These are phyloP conservation scores for Taiozyma onychis DNA, from an alignment of 1,139 yeast species.

Conservation along the genomic window DNA sequence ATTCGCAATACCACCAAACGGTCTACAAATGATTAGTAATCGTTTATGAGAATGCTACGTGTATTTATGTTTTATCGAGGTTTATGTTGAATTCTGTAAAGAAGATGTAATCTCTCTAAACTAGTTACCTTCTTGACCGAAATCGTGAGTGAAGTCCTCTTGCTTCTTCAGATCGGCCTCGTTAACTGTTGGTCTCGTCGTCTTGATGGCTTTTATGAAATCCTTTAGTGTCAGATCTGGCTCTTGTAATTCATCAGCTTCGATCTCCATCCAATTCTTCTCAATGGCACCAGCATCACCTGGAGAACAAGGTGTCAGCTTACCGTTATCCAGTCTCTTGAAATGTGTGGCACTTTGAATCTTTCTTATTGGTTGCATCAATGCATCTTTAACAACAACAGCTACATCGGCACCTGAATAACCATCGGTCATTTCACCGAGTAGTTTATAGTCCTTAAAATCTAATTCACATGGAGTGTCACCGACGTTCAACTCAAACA, in stretches of 20 bases:
- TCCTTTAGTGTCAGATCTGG: conserved; percentile 89
- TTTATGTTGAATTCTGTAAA: neutral
- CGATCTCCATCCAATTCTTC: conserved; percentile 91
- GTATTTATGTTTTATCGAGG: neutral
- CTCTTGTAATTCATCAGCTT: conserved; percentile 81
- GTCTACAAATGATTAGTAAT: conserved; percentile 29
- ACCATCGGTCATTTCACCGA: conserved; percentile 95
- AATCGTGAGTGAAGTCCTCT: conserved; percentile 84
- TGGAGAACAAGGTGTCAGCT: conserved; percentile 91
- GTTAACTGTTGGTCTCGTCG: conserved; percentile 93
- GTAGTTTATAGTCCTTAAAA: conserved; percentile 63
- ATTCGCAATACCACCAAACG: conserved; percentile 54
- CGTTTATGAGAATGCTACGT: neutral
- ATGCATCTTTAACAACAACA: conserved; percentile 93
- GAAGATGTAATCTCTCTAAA: neutral
- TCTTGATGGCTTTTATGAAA: conserved; percentile 86
- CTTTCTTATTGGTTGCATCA: conserved; percentile 96
- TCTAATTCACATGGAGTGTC: conserved; percentile 78
- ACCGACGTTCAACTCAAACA: conserved; percentile 94
- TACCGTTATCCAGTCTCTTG: conserved; percentile 41
- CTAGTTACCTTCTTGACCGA: conserved; percentile 95
- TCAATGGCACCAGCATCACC: conserved; percentile 86
- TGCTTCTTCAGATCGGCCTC: conserved; percentile 76
- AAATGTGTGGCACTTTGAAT: conserved; percentile 97
- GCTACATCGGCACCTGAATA: conserved; percentile 98